Evolutionary conservation across 164 flowering plant species (phyloP).

Genomic region (Vitis amurensis): DNA sequence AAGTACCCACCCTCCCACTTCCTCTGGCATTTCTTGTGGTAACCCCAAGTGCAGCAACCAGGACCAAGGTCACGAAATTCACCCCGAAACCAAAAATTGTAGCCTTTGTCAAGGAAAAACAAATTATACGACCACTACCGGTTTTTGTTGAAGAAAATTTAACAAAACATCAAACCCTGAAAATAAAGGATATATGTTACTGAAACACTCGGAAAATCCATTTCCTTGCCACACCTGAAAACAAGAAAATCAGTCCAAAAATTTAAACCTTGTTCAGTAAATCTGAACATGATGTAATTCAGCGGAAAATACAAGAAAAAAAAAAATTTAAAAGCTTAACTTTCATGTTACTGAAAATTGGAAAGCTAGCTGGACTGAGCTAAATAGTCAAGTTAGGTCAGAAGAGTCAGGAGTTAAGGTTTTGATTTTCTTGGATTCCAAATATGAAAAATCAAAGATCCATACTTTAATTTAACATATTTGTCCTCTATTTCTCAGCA

Average conservation of each 20-base stretch:
- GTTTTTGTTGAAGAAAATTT: not conserved
- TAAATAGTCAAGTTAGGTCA: too few species aligned
- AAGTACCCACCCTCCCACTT: slow-evolving; percentile 32
- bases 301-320: not conserved
- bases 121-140: not conserved
- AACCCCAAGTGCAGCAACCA: slow-evolving; percentile 43
- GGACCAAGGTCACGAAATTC: slow-evolving; percentile 48
- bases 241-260: slow-evolving; percentile 3
- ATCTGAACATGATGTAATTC: not conserved
- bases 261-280: not conserved
- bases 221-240: slow-evolving; percentile 67
- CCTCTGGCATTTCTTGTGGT: slow-evolving; percentile 23
- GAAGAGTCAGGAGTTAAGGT: too few species aligned
- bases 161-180: not conserved
- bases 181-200: slow-evolving; percentile 69
- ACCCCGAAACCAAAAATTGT: slow-evolving; percentile 69
- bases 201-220: slow-evolving; percentile 55
- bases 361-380: too few species aligned
- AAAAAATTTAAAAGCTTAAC: too few species aligned
- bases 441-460: too few species aligned
- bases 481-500: too few species aligned
- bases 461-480: too few species aligned
- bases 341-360: too few species aligned
- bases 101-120: slow-evolving; percentile 36
- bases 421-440: too few species aligned